phyloP scores from a whole-genome alignment of 176 grass and related monocot genomes.

The Thinopyrum elongatum region DNA sequence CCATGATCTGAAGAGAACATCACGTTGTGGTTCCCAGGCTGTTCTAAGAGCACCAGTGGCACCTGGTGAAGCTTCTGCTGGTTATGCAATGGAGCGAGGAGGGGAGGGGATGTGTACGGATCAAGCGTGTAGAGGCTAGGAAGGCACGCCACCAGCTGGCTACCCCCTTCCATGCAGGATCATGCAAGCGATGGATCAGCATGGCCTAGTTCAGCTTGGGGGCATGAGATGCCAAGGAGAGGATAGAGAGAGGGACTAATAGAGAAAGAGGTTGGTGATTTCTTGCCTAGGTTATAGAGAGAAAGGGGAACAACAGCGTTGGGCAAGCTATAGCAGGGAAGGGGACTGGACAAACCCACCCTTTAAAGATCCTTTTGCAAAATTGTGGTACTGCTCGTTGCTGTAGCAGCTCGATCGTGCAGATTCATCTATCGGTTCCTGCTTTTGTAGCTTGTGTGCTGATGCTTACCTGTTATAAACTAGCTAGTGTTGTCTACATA shows the following conservation, averaged over 20 bases:
- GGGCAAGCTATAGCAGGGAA: slow-evolving; percentile 19
- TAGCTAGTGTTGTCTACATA: background rate
- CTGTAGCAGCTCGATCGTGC: too few species aligned
- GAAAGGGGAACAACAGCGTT: slow-evolving; percentile 4
- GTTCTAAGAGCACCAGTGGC: too few species aligned
- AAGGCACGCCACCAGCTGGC: slow-evolving; percentile 37
- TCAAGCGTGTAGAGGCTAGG: slow-evolving; percentile 39
- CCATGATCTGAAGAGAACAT: too few species aligned
- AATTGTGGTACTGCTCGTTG: too few species aligned
- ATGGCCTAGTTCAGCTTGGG: background rate
- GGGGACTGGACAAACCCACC: slow-evolving; percentile 30
- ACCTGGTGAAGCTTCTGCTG: slow-evolving; percentile 42
- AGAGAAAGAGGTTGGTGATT: background rate
- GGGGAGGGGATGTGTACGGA: slow-evolving; percentile 9
- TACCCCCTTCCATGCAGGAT: too few species aligned
- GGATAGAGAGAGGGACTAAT: too few species aligned
- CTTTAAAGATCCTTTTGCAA: slow-evolving; percentile 71
- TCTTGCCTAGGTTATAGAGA: slow-evolving; percentile 41
- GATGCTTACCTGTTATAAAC: too few species aligned
- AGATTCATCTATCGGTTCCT: too few species aligned
- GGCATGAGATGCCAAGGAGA: background rate
- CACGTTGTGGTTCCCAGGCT: too few species aligned
- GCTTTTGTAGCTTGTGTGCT: too few species aligned
- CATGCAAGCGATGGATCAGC: too few species aligned
- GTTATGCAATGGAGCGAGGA: slow-evolving; percentile 26